phyloP scores from a whole-genome alignment of 2,329 filamentous ascomycete genomes.

The Rhynchosporium secalis region DNA sequence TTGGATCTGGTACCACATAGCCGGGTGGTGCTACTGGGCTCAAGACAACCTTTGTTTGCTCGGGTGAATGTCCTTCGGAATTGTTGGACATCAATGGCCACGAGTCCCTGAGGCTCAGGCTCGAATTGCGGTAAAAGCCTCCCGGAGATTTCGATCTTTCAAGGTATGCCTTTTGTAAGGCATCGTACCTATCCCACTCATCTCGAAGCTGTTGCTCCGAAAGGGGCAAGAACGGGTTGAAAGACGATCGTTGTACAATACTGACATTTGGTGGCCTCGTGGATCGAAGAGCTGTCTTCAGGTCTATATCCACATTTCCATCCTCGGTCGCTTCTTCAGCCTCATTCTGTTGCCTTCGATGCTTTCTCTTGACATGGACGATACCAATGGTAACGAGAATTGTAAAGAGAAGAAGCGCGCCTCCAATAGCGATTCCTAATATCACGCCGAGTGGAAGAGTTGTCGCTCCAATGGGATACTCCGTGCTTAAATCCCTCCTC shows the following conservation, averaged over 20 bases:
- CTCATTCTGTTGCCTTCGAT: conserved; percentile 16
- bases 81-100: conserved; percentile 34
- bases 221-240: conserved; percentile 19
- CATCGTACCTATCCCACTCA: conserved; percentile 17
- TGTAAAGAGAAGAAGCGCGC: conserved; percentile 19
- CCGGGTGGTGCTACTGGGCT: conserved; percentile 34
- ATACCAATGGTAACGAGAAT: conserved; percentile 15
- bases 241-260: conserved; percentile 14
- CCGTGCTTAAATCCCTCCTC: conserved; percentile 4
- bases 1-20: conserved; percentile 31
- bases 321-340: conserved; percentile 14
- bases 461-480: conserved; percentile 16
- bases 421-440: conserved; percentile 29
- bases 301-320: conserved; percentile 32
- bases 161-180: conserved; percentile 17
- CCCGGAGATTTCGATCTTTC: conserved; percentile 24
- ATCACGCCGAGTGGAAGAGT: conserved; percentile 22
- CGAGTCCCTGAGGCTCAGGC: conserved; percentile 33
- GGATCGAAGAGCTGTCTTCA: conserved; percentile 22
- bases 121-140: conserved; percentile 24
- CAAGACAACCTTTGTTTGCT: conserved; percentile 27
- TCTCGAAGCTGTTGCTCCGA: conserved; percentile 9
- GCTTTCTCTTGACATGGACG: conserved; percentile 22
- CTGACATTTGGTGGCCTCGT: conserved; percentile 20
- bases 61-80: conserved; percentile 23